Conservation (phyloP, 2,329 filamentous ascomycete species). For the Colletotrichum gigasporum region DNA sequence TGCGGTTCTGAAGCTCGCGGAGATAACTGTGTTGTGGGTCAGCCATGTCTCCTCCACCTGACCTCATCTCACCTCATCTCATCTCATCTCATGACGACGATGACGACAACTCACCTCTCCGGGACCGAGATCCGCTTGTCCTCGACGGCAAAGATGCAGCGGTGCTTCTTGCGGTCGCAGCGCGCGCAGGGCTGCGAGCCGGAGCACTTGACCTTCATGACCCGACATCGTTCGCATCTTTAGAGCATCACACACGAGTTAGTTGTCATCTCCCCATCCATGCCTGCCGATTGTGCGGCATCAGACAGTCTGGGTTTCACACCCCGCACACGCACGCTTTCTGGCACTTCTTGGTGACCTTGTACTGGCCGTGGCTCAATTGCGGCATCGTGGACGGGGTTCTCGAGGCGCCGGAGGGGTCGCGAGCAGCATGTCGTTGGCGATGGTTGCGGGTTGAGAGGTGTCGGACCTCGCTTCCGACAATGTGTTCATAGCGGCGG, state of each 20-base stretch:
- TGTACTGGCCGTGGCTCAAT: conserved; percentile 30
- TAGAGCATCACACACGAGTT: conserved; percentile 35
- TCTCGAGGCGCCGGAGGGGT: not conserved
- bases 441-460: not conserved
- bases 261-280: not conserved
- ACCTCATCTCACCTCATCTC: too few species aligned
- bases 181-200: conserved; percentile 35
- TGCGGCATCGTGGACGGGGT: conserved; percentile 25
- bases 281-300: not conserved
- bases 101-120: conserved; percentile 32
- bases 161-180: conserved; percentile 34
- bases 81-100: too few species aligned
- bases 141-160: conserved; percentile 34
- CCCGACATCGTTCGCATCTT: conserved; percentile 36
- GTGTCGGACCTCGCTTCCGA: conserved; percentile 27
- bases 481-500: not conserved
- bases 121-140: conserved; percentile 35
- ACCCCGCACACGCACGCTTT: conserved; percentile 30
- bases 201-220: conserved; percentile 37
- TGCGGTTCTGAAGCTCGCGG: conserved; percentile 29
- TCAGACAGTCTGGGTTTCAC: not conserved
- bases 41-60: too few species aligned
- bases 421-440: not conserved
- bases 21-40: conserved; percentile 25
- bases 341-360: conserved; percentile 33